Conservation (phyloP, 2,329 filamentous ascomycete species). For the Botrytis porri region DNA sequence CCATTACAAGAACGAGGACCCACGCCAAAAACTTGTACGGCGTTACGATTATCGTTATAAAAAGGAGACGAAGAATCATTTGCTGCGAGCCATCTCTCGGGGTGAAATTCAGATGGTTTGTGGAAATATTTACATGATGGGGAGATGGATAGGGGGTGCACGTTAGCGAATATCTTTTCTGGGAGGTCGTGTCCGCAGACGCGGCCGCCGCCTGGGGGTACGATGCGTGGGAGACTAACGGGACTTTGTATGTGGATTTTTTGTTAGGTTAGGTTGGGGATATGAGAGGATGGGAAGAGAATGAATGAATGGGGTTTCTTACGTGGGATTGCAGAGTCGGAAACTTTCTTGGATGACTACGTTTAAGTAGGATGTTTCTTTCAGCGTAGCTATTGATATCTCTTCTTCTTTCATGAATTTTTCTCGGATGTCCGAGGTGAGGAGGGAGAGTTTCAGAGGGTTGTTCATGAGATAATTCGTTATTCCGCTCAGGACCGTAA, state of each 20-base stretch:
- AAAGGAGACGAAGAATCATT: background rate
- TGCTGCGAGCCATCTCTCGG: background rate
- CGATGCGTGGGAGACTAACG: background rate
- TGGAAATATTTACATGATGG: background rate
- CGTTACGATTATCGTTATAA: background rate
- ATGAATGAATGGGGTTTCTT: background rate
- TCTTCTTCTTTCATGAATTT: background rate
- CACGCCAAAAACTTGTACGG: background rate
- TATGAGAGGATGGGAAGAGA: too few species aligned
- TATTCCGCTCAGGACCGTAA: background rate
- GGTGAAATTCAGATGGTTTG: background rate
- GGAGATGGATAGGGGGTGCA: background rate
- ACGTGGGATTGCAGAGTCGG: constrained; percentile 38
- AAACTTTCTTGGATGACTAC: constrained; percentile 45
- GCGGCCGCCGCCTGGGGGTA: background rate
- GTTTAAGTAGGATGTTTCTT: constrained; percentile 40
- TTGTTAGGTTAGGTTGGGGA: background rate
- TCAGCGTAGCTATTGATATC: background rate
- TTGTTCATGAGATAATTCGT: background rate
- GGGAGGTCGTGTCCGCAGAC: background rate
- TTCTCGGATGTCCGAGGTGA: background rate
- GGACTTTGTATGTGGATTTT: background rate
- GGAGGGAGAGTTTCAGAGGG: background rate
- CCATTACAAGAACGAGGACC: background rate
- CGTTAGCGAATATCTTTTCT: background rate